phyloP scores from a whole-genome alignment of 176 grass and related monocot species.

The Saccharum officinarum region DNA sequence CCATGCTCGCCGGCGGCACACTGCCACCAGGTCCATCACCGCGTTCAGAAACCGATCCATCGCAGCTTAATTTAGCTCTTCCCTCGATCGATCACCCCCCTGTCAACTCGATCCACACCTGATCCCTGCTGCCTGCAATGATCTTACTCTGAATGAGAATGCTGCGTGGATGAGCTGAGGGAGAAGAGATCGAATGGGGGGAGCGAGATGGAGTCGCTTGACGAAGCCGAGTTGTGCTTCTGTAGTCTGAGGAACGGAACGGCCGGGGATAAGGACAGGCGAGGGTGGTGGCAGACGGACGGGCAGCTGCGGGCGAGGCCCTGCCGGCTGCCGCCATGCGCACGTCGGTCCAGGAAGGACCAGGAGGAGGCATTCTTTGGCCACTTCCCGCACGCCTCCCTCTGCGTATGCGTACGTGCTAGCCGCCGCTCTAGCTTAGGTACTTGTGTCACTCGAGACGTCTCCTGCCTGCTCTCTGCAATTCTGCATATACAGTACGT shows the following conservation, averaged over 20 bases:
- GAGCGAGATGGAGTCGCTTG: background rate
- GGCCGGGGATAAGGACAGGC: slow-evolving; percentile 18
- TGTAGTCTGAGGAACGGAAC: background rate
- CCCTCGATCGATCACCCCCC: too few relatives aligned
- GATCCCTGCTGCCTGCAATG: too few relatives aligned
- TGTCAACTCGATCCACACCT: too few relatives aligned
- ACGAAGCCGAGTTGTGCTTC: background rate
- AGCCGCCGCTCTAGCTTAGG: background rate
- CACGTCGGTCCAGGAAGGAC: slow-evolving; percentile 16
- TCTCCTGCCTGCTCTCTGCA: background rate
- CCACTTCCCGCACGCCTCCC: background rate
- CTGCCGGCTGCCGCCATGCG: background rate
- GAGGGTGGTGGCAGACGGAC: too few relatives aligned
- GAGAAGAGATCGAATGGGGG: background rate
- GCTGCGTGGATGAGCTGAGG: background rate
- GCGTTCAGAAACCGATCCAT: slow-evolving; percentile 58
- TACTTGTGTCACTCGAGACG: background rate
- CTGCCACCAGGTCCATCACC: slow-evolving; percentile 72
- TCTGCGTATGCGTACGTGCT: background rate
- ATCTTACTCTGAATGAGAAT: background rate
- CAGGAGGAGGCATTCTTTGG: background rate
- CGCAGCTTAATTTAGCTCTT: too few relatives aligned
- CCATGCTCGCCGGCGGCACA: slow-evolving; percentile 97
- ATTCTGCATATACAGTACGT: background rate
- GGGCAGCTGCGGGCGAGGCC: slow-evolving; percentile 26